Conservation (phyloP, 2,329 filamentous ascomycete genomes). For the Epichloe uncinata region DNA sequence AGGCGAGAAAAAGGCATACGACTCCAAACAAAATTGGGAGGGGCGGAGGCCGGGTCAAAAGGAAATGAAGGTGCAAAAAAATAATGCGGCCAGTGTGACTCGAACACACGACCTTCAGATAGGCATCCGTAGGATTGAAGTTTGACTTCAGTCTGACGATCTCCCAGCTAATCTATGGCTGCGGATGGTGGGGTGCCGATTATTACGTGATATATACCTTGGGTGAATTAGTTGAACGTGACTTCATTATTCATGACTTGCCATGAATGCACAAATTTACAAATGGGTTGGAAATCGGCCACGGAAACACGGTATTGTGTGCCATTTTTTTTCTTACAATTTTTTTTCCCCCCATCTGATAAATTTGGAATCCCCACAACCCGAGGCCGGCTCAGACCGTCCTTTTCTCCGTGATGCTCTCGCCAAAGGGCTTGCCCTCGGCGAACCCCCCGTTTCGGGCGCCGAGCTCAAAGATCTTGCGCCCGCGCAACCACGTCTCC, state of each 20-base stretch:
- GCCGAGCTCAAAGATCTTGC: conserved; percentile 57
- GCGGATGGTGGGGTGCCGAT: conserved; percentile 1
- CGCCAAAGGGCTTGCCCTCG: conserved; percentile 31
- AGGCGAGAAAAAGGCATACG: too few relatives aligned
- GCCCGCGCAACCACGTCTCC: conserved; percentile 76
- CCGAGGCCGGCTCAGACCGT: conserved; percentile 6
- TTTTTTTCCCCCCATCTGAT: too few relatives aligned
- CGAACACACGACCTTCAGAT: conserved; percentile 17
- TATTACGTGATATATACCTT: conserved; percentile 2
- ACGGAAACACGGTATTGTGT: too few relatives aligned
- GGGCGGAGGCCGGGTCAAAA: too few relatives aligned
- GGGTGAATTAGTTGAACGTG: neutral
- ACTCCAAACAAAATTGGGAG: too few relatives aligned
- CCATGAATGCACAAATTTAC: too few relatives aligned
- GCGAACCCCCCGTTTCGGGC: conserved; percentile 40
- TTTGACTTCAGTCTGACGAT: conserved; percentile 17
- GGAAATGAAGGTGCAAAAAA: neutral
- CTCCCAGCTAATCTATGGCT: conserved; percentile 13
- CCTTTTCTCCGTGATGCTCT: conserved; percentile 48
- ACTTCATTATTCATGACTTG: neutral
- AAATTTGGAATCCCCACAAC: too few relatives aligned
- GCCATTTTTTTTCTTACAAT: too few relatives aligned
- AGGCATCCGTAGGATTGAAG: conserved; percentile 11
- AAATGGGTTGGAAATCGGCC: too few relatives aligned
- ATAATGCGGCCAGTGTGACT: conserved; percentile 5